phyloP scores from a whole-genome alignment of 306 rosid genomes.

The Macrotyloma uniflorum region DNA sequence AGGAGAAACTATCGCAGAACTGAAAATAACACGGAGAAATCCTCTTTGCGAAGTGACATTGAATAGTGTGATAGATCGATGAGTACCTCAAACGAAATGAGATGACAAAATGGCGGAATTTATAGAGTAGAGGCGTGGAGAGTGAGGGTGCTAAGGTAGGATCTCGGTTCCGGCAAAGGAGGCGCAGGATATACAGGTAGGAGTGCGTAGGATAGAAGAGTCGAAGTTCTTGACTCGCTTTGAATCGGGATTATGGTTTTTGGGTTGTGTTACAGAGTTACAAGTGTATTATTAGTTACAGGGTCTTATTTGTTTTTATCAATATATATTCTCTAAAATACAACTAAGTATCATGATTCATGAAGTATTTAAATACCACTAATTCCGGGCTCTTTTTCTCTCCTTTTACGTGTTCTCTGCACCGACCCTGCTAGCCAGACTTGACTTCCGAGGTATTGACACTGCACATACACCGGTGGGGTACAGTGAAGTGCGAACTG shows the following conservation, averaged over 20 bases:
- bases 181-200: slow-evolving; percentile 53
- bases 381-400: not conserved
- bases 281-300: not conserved
- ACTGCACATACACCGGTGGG: not conserved
- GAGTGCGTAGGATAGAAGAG: slow-evolving; percentile 56
- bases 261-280: not conserved
- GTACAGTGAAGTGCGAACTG: not conserved
- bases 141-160: slow-evolving; percentile 29
- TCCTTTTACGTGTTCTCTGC: slow-evolving; percentile 27
- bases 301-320: not conserved
- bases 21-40: not conserved
- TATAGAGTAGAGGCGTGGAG: slow-evolving; percentile 8
- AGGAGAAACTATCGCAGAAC: not conserved
- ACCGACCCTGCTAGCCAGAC: slow-evolving; percentile 37
- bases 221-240: slow-evolving; percentile 38
- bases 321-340: not conserved
- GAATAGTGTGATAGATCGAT: slow-evolving; percentile 40
- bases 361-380: not conserved
- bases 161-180: slow-evolving; percentile 44
- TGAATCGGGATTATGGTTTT: slow-evolving; percentile 34
- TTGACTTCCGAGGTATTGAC: slow-evolving; percentile 37
- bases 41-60: not conserved
- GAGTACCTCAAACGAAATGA: slow-evolving; percentile 43
- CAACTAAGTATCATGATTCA: not conserved
- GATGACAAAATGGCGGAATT: slow-evolving; percentile 3